A percentile compares a stretch with the other conserved stretches of the same genome.
These are phyloP conservation scores for Penicillium malachiteum DNA, from an alignment of 495 filamentous ascomycete species.

Conservation along the genomic window DNA sequence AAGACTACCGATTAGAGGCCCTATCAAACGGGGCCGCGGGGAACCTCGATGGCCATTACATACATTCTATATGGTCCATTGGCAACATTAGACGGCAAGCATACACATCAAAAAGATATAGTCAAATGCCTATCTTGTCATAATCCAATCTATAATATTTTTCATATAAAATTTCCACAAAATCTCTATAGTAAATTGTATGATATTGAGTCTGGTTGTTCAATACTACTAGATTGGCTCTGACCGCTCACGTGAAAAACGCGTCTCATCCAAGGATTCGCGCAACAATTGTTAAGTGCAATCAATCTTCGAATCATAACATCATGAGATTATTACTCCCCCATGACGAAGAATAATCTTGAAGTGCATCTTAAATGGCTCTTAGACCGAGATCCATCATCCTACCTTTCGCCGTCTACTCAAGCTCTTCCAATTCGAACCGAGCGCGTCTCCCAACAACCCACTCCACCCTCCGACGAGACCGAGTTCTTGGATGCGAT, in stretches of 20 bases:
- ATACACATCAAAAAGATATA: too few species aligned
- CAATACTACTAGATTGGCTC: not conserved
- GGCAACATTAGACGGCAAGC: too few species aligned
- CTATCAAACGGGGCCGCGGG: not conserved
- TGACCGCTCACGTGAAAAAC: conserved; percentile 33
- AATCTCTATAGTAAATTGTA: too few species aligned
- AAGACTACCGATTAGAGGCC: not conserved
- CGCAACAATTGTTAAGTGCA: conserved; percentile 14
- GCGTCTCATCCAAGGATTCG: conserved; percentile 19
- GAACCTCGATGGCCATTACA: too few species aligned
- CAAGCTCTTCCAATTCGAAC: conserved; percentile 19
- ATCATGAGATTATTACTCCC: conserved; percentile 36
- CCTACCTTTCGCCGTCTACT: conserved; percentile 33
- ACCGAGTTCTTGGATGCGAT: conserved; percentile 19
- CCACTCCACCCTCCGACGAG: conserved; percentile 21
- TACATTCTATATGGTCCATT: too few species aligned
- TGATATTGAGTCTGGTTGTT: too few species aligned
- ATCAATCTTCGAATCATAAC: conserved; percentile 5
- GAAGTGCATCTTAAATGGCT: conserved; percentile 51
- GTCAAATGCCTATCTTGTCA: too few species aligned
- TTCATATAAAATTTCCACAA: too few species aligned
- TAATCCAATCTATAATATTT: too few species aligned
- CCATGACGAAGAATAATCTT: conserved; percentile 56
- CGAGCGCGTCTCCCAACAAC: conserved; percentile 17
- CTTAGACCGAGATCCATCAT: conserved; percentile 39